Conservation (phyloP, 2,329 filamentous ascomycete species). For the Paecilomyces fulvus region DNA sequence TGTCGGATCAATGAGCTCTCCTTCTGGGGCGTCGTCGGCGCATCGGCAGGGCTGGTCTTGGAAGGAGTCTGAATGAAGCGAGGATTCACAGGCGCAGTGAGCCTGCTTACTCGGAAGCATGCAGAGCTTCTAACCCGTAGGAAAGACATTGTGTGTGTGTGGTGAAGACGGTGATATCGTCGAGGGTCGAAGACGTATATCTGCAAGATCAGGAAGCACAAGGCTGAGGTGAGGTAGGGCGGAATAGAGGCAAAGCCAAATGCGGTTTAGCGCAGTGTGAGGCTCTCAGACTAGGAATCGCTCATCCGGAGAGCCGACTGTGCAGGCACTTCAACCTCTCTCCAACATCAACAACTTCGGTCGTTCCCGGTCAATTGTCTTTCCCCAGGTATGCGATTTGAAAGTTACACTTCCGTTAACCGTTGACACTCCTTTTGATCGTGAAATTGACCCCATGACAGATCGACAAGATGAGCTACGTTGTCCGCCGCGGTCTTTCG, state of each 20-base stretch:
- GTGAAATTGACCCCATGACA: conserved; percentile 19
- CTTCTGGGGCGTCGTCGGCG: conserved; percentile 31
- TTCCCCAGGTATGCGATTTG: conserved; percentile 21
- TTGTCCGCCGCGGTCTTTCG: conserved; percentile 83
- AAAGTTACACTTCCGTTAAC: background rate
- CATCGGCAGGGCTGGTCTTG: conserved; percentile 40
- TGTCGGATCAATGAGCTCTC: conserved; percentile 42
- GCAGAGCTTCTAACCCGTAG: conserved; percentile 46
- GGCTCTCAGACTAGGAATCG: conserved; percentile 13
- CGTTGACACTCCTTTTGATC: conserved; percentile 2
- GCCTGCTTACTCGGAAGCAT: conserved; percentile 23
- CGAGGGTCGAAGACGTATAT: conserved; percentile 23
- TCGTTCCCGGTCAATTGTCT: conserved; percentile 23
- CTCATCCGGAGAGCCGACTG: conserved; percentile 29
- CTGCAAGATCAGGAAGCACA: conserved; percentile 19
- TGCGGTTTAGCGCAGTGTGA: conserved; percentile 25
- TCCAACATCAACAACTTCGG: conserved; percentile 22
- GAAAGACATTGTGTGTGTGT: conserved; percentile 52
- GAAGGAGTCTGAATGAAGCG: conserved; percentile 34
- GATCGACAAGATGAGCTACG: conserved; percentile 74
- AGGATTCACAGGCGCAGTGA: conserved; percentile 25
- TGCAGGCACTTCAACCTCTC: conserved; percentile 23
- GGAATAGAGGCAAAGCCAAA: conserved; percentile 22
- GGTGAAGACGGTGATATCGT: conserved; percentile 6
- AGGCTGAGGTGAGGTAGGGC: conserved; percentile 9